Percentiles rank a stretch among this genome's conserved stretches.
Evolutionary conservation across 148 eudicot genomes (phyloP).

Genomic region (Camellia lanceoleosa): DNA sequence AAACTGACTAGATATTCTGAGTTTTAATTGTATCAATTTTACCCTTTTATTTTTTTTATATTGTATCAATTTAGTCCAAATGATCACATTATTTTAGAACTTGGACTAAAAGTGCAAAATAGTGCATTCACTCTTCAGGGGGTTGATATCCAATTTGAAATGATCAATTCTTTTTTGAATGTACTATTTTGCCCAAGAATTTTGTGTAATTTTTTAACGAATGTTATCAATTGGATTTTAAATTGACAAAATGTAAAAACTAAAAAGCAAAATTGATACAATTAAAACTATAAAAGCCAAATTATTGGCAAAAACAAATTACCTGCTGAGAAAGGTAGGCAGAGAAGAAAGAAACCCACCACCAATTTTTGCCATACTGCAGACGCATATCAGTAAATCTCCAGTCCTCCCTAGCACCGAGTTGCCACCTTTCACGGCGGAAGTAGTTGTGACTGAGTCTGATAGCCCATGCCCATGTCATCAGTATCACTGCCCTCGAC

Average conservation of each 20-base stretch:
- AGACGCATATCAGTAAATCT: slow-evolving; percentile 66
- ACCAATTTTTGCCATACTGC: slow-evolving; percentile 71
- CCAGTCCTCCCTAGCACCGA: slow-evolving; percentile 97
- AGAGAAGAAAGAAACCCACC: slow-evolving; percentile 93
- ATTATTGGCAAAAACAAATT: not conserved
- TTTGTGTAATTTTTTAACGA: too few relatives aligned
- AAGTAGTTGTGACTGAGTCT: slow-evolving; percentile 86
- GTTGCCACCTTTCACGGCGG: slow-evolving; percentile 88
- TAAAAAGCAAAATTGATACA: not conserved
- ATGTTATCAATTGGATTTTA: too few relatives aligned
- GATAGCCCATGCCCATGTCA: slow-evolving; percentile 81
- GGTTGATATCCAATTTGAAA: too few relatives aligned
- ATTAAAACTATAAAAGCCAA: too few relatives aligned
- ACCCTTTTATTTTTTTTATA: not conserved
- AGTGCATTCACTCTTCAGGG: too few relatives aligned
- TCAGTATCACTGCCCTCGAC: slow-evolving; percentile 50
- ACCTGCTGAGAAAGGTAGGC: slow-evolving; percentile 86
- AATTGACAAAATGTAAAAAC: not conserved
- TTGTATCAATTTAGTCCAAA: not conserved
- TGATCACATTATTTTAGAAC: too few relatives aligned
- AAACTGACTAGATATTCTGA: too few relatives aligned
- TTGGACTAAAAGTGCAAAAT: too few relatives aligned
- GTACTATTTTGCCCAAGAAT: too few relatives aligned
- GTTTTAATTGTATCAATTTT: too few relatives aligned
- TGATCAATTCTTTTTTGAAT: too few relatives aligned